These are phyloP conservation scores for Aspergillus vadensis DNA, from an alignment of 2,329 filamentous ascomycete species.

Conservation along the genomic window DNA sequence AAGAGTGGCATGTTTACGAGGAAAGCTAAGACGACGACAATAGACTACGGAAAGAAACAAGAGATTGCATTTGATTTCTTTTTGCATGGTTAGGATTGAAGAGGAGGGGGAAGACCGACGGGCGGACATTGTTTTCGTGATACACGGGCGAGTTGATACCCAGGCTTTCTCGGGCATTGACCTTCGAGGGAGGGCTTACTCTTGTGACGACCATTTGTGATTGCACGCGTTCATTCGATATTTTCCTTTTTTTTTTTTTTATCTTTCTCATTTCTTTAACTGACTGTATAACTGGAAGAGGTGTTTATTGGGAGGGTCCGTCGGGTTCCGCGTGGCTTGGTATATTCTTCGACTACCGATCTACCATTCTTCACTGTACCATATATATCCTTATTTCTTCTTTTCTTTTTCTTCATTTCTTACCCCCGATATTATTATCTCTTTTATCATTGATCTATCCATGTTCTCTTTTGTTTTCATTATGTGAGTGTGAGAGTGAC, in stretches of 20 bases:
- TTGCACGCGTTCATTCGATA: not conserved
- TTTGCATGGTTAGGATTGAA: not conserved
- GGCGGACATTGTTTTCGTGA: constrained; percentile 13
- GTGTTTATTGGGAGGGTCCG: constrained; percentile 19
- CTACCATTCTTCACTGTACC: constrained; percentile 16
- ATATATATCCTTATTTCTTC: constrained; percentile 10
- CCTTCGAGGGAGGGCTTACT: constrained; percentile 19
- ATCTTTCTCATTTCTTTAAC: too few relatives aligned
- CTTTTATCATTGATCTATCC: not conserved
- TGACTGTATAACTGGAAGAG: constrained; percentile 18
- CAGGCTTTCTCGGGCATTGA: constrained; percentile 23
- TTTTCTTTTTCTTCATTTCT: not conserved
- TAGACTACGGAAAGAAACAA: not conserved
- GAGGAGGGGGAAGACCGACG: not conserved
- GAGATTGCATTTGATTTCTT: constrained; percentile 1
- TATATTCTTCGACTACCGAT: constrained; percentile 3
- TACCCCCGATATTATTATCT: not conserved
- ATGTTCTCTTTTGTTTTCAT: constrained; percentile 4
- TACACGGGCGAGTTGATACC: constrained; percentile 29
- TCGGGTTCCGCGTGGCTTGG: constrained; percentile 4
- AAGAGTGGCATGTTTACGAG: constrained; percentile 63
- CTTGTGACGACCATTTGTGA: constrained; percentile 24
- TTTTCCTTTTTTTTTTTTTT: constrained; percentile 8
- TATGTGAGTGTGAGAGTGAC: not conserved
- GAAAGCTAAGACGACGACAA: constrained; percentile 36